These are phyloP conservation scores for Blastobotrys parvus DNA, from an alignment of 805 yeast species.

Conservation along the genomic window DNA sequence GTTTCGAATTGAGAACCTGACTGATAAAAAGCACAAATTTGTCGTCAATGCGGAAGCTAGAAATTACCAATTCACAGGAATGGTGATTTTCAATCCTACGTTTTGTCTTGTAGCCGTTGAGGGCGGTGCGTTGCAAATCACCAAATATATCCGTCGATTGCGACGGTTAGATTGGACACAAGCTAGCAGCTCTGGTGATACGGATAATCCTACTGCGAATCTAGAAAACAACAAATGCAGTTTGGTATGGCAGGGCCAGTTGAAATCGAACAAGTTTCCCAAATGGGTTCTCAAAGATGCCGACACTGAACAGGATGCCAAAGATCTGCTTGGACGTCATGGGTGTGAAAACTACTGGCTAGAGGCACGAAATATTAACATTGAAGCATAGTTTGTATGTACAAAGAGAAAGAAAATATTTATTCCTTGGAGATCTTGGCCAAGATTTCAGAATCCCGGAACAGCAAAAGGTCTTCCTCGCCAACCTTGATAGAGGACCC, in stretches of 20 bases:
- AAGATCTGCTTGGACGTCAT: constrained; percentile 41
- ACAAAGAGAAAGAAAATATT: no score
- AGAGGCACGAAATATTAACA: constrained; percentile 25
- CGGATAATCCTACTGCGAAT: constrained; percentile 8
- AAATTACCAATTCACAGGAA: constrained; percentile 60
- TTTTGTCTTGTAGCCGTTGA: constrained; percentile 61
- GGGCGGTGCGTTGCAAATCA: constrained; percentile 58
- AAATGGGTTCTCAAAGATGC: constrained; percentile 63
- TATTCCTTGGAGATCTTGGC: constrained; percentile 73
- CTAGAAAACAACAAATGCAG: constrained; percentile 35
- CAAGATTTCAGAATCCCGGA: constrained; percentile 89
- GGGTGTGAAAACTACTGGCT: constrained; percentile 55
- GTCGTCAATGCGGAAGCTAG: constrained; percentile 77
- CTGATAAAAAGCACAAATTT: constrained; percentile 58
- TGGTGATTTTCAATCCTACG: constrained; percentile 26
- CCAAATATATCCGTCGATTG: constrained; percentile 56
- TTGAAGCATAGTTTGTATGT: no score
- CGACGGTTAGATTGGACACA: constrained; percentile 66
- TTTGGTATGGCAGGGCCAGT: constrained; percentile 65
- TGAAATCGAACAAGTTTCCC: constrained; percentile 45
- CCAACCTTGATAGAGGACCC: constrained; percentile 85
- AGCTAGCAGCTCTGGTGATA: constrained; percentile 30
- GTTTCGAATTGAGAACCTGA: constrained; percentile 45
- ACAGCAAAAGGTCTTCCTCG: constrained; percentile 61
- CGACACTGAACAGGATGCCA: constrained; percentile 41